phyloP scores from a whole-genome alignment of 371 early-diverging fungal species.

The Parasitella parasitica region DNA sequence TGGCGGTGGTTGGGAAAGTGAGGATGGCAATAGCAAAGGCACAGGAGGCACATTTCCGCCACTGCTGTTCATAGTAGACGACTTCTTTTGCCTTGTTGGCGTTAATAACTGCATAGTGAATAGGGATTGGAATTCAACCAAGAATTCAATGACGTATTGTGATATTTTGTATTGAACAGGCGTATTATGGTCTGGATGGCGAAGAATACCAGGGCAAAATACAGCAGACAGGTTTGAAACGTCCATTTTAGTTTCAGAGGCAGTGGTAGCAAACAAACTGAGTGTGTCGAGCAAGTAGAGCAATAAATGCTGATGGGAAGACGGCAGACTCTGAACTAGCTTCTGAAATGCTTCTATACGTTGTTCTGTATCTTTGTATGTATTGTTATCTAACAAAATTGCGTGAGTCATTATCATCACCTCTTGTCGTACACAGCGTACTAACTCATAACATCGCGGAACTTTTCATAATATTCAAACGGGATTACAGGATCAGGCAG shows the following conservation, averaged over 20 bases:
- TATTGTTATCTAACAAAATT: slow-evolving; percentile 20
- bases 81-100: neutral
- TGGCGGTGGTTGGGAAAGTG: neutral
- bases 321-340: slow-evolving; percentile 44
- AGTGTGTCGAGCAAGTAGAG: slow-evolving; percentile 58
- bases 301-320: slow-evolving; percentile 53
- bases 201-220: slow-evolving; percentile 59
- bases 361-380: slow-evolving; percentile 17
- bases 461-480: slow-evolving; percentile 45
- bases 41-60: slow-evolving; percentile 7
- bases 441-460: slow-evolving; percentile 54
- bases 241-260: slow-evolving; percentile 51
- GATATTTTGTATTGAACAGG: slow-evolving; percentile 60
- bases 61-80: neutral
- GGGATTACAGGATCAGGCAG: slow-evolving; percentile 60
- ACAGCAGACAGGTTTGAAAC: slow-evolving; percentile 53
- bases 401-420: neutral
- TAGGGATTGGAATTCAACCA: slow-evolving; percentile 53
- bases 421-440: neutral
- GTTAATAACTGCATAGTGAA: slow-evolving; percentile 33
- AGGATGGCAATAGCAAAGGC: slow-evolving; percentile 17
- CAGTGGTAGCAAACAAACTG: slow-evolving; percentile 45
- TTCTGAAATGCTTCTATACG: slow-evolving; percentile 45
- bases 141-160: slow-evolving; percentile 53
- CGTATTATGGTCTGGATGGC: slow-evolving; percentile 53